Conservation (phyloP, 768 basidiomycete genomes). For the Collybia sordida region DNA sequence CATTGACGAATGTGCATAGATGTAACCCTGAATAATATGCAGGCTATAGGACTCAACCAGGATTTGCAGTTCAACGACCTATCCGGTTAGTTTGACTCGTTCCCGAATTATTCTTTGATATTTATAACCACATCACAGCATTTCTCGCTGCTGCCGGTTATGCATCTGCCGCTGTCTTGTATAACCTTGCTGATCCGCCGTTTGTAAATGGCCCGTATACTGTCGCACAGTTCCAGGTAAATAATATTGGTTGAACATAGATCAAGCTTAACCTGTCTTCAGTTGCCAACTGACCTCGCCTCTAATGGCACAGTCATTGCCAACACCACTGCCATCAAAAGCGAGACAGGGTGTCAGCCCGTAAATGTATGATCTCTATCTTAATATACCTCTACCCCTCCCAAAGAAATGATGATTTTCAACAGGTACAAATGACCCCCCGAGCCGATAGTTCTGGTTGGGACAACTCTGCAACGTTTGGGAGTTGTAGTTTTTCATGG, state of each 20-base stretch:
- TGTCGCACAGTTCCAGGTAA: constrained; percentile 44
- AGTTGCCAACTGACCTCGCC: constrained; percentile 36
- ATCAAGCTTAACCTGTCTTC: background rate
- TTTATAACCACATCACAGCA: constrained; percentile 27
- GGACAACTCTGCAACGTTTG: constrained; percentile 40
- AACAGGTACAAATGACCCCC: constrained; percentile 37
- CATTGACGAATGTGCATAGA: constrained; percentile 20
- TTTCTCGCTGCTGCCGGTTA: constrained; percentile 57
- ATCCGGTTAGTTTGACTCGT: constrained; percentile 32
- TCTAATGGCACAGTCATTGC: constrained; percentile 47
- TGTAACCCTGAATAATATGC: constrained; percentile 33
- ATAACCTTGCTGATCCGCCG: constrained; percentile 41
- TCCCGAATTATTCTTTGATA: background rate
- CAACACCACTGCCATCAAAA: constrained; percentile 49
- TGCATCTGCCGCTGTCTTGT: constrained; percentile 48
- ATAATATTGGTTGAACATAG: constrained; percentile 1
- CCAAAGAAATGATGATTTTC: background rate
- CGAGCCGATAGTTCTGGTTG: constrained; percentile 32
- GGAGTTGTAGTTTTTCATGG: constrained; percentile 41
- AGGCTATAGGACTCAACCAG: constrained; percentile 44
- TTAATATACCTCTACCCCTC: background rate
- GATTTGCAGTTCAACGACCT: constrained; percentile 44
- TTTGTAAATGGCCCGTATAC: constrained; percentile 48
- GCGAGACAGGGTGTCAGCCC: constrained; percentile 40
- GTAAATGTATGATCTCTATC: constrained; percentile 28